Evolutionary conservation across 208 protist species (phyloP).

Genomic region (Leishmania turanica): DNA sequence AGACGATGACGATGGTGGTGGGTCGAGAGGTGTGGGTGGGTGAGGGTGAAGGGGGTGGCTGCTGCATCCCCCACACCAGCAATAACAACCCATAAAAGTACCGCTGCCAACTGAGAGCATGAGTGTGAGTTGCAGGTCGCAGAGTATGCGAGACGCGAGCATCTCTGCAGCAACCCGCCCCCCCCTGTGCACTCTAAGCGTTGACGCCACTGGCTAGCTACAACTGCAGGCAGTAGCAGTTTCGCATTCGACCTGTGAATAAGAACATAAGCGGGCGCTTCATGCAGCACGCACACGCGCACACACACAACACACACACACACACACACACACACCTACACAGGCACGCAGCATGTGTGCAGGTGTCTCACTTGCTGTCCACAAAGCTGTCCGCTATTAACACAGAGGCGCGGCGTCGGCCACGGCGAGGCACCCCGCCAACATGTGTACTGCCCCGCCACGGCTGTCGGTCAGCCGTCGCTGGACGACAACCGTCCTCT

Average conservation of each 20-base stretch:
- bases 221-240: neutral
- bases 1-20: neutral
- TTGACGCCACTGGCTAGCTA: neutral
- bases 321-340: no score
- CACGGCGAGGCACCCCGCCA: neutral
- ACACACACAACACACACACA: no score
- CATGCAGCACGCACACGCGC: no score
- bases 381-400: slow-evolving; percentile 57
- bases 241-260: neutral
- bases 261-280: no score
- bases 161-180: neutral
- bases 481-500: neutral
- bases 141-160: neutral
- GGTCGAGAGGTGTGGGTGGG: neutral
- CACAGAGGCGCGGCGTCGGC: slow-evolving; percentile 35
- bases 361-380: slow-evolving; percentile 8
- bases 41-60: neutral
- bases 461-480: neutral
- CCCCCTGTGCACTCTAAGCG: neutral
- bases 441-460: neutral
- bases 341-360: neutral
- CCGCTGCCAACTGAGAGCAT: neutral
- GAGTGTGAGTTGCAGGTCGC: neutral
- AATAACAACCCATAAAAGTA: neutral
- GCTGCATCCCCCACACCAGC: neutral